Evolutionary conservation across 306 rosid genomes (phyloP), one percentile per base, ranked within the genome.

Genomic region (Malus sieversii): DNA sequence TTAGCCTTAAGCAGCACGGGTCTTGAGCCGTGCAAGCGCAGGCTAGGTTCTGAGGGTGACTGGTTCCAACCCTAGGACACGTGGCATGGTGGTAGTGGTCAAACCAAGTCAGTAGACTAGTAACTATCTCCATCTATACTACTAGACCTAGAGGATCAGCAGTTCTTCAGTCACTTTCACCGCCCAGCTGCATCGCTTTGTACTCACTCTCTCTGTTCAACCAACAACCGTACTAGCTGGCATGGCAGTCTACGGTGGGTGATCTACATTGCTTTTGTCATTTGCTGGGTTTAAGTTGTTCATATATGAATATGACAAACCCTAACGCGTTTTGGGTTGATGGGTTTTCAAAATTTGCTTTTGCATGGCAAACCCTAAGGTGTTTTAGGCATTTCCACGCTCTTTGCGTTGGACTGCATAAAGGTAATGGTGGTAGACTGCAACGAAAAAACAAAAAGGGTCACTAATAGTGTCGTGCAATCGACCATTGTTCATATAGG

Each of bases 101-200:
- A 77, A 73, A 51, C 85, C 68, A n/a, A 42, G 45, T 42, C 45
- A 42, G 45, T 42, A 42, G 45, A 42, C 45, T 42, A 9, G 45
- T 8, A 42, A 42, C 45, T 9, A 11, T 42, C 45, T 42, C 18
- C 58, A 16, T 19, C 58, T 4, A 18, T 16, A 82, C 85, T 11
- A 66, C 68, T 70, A 77, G 75, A 66, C 73, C 76, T 67, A 27
- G 8, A 25, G 12, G 13, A 60, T 25, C 5, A 8, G 73, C 76
- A 48, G 87, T 76, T 88, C 66, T 80, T 52, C 33, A 66, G 86
- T 88, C 91, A 52, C 68, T 74, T 15, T 63, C 68, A 63, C 25
- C 77, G 2, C 29, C 82, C 66, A 46, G 22, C 75, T 72, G 33
- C 38, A 60, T 33, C 55, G 18, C 77, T 19, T 78, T 71, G 57